Evolutionary conservation across 2,329 filamentous ascomycete genomes (phyloP).

Genomic region (Fulvia fulva): DNA sequence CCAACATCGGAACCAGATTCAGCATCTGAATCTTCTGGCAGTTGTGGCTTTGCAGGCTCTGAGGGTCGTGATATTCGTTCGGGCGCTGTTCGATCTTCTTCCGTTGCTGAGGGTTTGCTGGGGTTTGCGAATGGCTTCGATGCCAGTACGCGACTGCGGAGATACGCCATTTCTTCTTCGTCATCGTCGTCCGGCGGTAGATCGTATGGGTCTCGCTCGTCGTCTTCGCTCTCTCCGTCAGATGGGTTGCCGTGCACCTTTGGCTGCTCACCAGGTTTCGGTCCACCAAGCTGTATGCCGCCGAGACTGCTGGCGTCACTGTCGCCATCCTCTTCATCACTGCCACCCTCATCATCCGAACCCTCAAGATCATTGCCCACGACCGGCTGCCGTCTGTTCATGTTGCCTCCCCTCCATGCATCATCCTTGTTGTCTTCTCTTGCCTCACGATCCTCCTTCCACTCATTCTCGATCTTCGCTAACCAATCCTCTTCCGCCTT

Average conservation of each 20-base stretch:
- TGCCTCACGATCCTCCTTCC: conserved; percentile 70
- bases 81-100: conserved; percentile 52
- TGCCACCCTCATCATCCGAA: conserved; percentile 38
- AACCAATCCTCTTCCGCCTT: conserved; percentile 84
- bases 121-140: conserved; percentile 79
- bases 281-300: conserved; percentile 34
- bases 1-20: conserved; percentile 68
- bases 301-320: conserved; percentile 34
- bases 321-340: conserved; percentile 42
- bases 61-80: conserved; percentile 59
- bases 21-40: conserved; percentile 55
- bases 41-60: conserved; percentile 38
- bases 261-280: conserved; percentile 51
- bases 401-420: conserved; percentile 87
- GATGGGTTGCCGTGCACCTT: conserved; percentile 40
- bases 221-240: conserved; percentile 43
- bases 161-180: conserved; percentile 88
- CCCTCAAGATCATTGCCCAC: conserved; percentile 51
- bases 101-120: conserved; percentile 29
- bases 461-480: conserved; percentile 83
- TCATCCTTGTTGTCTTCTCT: conserved; percentile 61
- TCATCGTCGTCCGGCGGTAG: conserved; percentile 75
- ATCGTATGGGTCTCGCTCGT: conserved; percentile 64
- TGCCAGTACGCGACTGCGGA: conserved; percentile 81
- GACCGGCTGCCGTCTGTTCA: conserved; percentile 60